A percentile compares a stretch with the other conserved stretches of the same genome.
These are phyloP conservation scores for Magnusiomyces tetraspermus DNA, from an alignment of 1,139 yeast species.

Conservation along the genomic window DNA sequence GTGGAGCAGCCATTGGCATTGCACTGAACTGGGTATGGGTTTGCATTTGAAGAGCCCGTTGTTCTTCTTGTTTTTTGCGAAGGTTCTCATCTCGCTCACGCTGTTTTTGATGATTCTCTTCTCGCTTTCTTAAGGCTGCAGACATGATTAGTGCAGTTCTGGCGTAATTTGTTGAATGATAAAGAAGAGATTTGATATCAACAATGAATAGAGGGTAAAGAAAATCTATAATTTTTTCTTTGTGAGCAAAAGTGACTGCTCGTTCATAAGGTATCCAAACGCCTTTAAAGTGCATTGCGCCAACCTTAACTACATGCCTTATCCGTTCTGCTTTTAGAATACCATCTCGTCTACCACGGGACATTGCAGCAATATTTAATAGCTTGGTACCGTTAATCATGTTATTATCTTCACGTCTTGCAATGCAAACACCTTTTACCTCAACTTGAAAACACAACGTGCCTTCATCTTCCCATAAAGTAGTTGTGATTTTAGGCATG, in stretches of 20 bases:
- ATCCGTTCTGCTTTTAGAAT: constrained; percentile 80
- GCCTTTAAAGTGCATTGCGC: constrained; percentile 94
- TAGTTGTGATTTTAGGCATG: constrained; percentile 83
- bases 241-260: constrained; percentile 82
- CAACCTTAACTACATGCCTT: constrained; percentile 89
- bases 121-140: constrained; percentile 30
- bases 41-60: background rate
- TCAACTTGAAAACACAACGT: constrained; percentile 76
- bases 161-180: constrained; percentile 31
- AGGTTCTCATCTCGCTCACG: constrained; percentile 1
- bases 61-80: background rate
- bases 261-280: constrained; percentile 98
- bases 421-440: constrained; percentile 39
- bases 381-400: constrained; percentile 49
- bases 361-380: constrained; percentile 85
- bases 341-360: constrained; percentile 93
- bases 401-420: constrained; percentile 44
- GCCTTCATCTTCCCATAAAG: constrained; percentile 96
- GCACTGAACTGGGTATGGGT: constrained; percentile 7
- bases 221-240: constrained; percentile 77
- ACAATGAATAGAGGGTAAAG: constrained; percentile 81
- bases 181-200: constrained; percentile 49
- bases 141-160: constrained; percentile 33
- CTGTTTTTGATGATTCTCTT: constrained; percentile 20
- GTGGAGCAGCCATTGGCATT: background rate